Percentiles rank a stretch among this genome's conserved stretches.
Evolutionary conservation across 192 early-diverging fungal genomes (phyloP).

Genomic region (Coemansia brasiliensis): DNA sequence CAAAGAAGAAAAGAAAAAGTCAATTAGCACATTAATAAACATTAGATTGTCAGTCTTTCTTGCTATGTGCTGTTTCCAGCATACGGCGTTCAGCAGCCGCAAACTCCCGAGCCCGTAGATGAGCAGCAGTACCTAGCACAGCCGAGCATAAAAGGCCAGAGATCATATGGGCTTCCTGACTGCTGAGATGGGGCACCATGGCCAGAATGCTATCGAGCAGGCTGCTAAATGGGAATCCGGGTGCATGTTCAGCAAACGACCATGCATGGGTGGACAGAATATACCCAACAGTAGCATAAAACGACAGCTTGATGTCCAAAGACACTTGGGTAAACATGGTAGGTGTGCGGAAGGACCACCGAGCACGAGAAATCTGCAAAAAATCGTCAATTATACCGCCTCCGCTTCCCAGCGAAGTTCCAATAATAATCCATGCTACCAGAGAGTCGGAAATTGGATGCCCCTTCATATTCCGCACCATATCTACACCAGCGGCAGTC

Average conservation of each 20-base stretch:
- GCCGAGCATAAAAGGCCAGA: conserved; percentile 49
- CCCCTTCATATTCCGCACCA: conserved; percentile 49
- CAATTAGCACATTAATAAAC: conserved; percentile 2
- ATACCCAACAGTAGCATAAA: conserved; percentile 47
- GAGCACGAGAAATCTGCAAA: conserved; percentile 42
- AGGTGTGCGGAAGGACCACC: conserved; percentile 52
- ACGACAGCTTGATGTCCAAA: conserved; percentile 51
- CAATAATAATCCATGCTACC: conserved; percentile 49
- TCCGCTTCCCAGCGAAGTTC: conserved; percentile 55
- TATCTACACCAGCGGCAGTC: conserved; percentile 52
- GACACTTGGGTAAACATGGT: conserved; percentile 32
- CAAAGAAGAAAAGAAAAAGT: conserved; percentile 15
- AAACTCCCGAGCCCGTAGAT: conserved; percentile 21
- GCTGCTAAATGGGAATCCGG: conserved; percentile 39
- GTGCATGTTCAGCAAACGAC: conserved; percentile 46
- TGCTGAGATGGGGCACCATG: conserved; percentile 38
- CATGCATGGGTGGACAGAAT: conserved; percentile 54
- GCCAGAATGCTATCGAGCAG: conserved; percentile 34
- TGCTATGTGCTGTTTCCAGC: conserved; percentile 16
- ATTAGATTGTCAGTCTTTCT: conserved; percentile 21
- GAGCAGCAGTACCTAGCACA: conserved; percentile 40
- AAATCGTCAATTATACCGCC: conserved; percentile 58
- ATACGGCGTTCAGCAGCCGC: conserved; percentile 31
- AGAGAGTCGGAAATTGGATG: conserved; percentile 51
- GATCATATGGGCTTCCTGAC: conserved; percentile 45